Evolutionary conservation across 495 filamentous ascomycete genomes (phyloP), one percentile per base, ranked within the genome.

Genomic region (Penicillium nucicola): DNA sequence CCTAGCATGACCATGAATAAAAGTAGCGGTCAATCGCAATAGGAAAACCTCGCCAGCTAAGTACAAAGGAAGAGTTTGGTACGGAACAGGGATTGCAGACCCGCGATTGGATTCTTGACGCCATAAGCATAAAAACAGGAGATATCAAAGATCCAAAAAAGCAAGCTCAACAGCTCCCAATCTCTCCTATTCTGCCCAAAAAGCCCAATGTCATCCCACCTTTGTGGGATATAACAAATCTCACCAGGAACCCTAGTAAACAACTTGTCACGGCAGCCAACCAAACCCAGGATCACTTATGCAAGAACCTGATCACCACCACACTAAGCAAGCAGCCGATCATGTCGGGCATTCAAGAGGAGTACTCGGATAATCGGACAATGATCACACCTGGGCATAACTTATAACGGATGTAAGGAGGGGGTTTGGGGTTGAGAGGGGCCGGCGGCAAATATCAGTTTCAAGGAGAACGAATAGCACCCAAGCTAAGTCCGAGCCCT

Each of bases 381-480:
- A 9, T 1, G 25, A 22, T 3, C 2, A 22, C 20, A 22, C 5
- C 20, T n/a, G n/a, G n/a, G n/a, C n/a, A n/a, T n/a, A n/a, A 22
- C 20, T 22, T 28, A 32, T 11, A 6, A 4, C 5, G 22, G 37
- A 40, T 40, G 37, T 20, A 22, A 25, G 19, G 37, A 17, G 14
- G 20, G 20, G 20, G 20, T 22, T 18, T 23, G 17, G 42, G 19
- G 45, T 35, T 10, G 12, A 2, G n/a, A 6, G 30, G 42, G 42
- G 45, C 36, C 7, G 28, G 45, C 45, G 45, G 35, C 36, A 48
- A 48, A 48, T 31, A 47, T 31, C 22, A 38, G 15, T 22, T 40
- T 38, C 45, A 48, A 11, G 22, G 32, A 46, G 15, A 38, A 37
- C 36, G 36, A 40, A 48, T 48, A 40, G 13, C 11, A 38, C 11